phyloP scores from a whole-genome alignment of 2,329 filamentous ascomycete species.

The Cladosporium oxysporum region DNA sequence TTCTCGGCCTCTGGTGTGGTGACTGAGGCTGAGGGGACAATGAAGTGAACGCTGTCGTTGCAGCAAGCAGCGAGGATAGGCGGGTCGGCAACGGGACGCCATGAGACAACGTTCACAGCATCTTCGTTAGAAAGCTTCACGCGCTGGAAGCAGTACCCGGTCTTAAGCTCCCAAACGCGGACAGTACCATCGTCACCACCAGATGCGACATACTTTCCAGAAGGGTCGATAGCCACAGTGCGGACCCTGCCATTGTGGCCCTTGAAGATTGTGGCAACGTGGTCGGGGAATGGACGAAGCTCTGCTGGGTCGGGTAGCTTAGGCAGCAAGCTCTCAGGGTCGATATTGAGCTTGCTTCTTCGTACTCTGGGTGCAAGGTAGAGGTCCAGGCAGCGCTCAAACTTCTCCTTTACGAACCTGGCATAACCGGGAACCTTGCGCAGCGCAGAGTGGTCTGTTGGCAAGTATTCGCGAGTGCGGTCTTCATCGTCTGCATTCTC shows the following conservation, averaged over 20 bases:
- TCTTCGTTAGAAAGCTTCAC: constrained; percentile 75
- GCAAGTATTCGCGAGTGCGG: constrained; percentile 83
- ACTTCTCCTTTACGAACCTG: constrained; percentile 89
- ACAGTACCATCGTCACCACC: constrained; percentile 94
- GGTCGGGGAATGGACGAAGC: constrained; percentile 89
- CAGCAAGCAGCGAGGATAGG: constrained; percentile 80
- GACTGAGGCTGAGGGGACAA: constrained; percentile 66
- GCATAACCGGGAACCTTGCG: constrained; percentile 92
- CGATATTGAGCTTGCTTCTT: constrained; percentile 94
- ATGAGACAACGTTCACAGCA: constrained; percentile 81
- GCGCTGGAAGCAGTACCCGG: constrained; percentile 85
- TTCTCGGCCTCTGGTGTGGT: constrained; percentile 62
- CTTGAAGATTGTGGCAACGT: constrained; percentile 81
- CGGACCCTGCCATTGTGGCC: constrained; percentile 89
- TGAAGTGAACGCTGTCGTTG: constrained; percentile 82
- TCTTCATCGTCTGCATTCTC: constrained; percentile 86
- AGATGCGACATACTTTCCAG: constrained; percentile 81
- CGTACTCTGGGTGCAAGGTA: constrained; percentile 91
- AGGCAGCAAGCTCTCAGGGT: constrained; percentile 86
- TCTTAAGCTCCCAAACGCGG: constrained; percentile 83
- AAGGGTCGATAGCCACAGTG: constrained; percentile 80
- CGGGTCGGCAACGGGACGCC: constrained; percentile 81
- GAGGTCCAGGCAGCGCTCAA: constrained; percentile 91
- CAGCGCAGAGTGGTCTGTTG: constrained; percentile 77
- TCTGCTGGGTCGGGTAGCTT: constrained; percentile 93